Evolutionary conservation across 2,329 filamentous ascomycete species (phyloP), one percentile per base, ranked within the genome.

Genomic region (Arthrocladium fulminans): DNA sequence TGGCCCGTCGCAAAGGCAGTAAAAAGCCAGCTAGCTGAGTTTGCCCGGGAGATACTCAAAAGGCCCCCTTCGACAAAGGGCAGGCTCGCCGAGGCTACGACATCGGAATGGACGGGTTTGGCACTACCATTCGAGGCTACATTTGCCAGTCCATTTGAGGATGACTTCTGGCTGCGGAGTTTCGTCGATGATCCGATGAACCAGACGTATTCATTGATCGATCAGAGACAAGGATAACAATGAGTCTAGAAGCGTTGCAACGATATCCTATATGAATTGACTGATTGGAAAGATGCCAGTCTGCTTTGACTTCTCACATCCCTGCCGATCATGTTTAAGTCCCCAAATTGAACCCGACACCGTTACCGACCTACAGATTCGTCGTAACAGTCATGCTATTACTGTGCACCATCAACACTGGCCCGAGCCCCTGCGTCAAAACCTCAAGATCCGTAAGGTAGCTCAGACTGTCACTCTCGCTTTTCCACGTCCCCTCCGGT

Each of bases 331-430:
- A n/a, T n/a, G n/a, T n/a, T n/a, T n/a, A n/a, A n/a, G n/a, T n/a
- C n/a, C n/a, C n/a, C n/a, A n/a, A n/a, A n/a, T n/a, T n/a, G n/a
- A n/a, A n/a, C n/a, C n/a, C n/a, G n/a, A n/a, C n/a, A n/a, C n/a
- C n/a, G n/a, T n/a, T n/a, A n/a, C n/a, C n/a, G n/a, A n/a, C n/a
- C n/a, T 58, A 86, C 52, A 87, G 65, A 62, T 81, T 85, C 60
- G 85, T 84, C 5, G 84, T 94, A 40, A 94, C 87, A 13, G 86
- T 94, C 84, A 94, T 88, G 60, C 82, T 88, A 65, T 94, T 94
- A 65, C 84, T 88, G 66, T 94, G 76, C 32, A 94, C 84, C 63
- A 94, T 69, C 59, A 94, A 64, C 39, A 81, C 79, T 1, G 88
- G 87, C 23, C 87, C 86, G 52, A 90, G 68, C 9, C 79, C 83